A percentile compares a stretch with the other conserved stretches of the same genome.
phyloP scores from a whole-genome alignment of 2,329 filamentous ascomycete species.

The Coniella vitis region DNA sequence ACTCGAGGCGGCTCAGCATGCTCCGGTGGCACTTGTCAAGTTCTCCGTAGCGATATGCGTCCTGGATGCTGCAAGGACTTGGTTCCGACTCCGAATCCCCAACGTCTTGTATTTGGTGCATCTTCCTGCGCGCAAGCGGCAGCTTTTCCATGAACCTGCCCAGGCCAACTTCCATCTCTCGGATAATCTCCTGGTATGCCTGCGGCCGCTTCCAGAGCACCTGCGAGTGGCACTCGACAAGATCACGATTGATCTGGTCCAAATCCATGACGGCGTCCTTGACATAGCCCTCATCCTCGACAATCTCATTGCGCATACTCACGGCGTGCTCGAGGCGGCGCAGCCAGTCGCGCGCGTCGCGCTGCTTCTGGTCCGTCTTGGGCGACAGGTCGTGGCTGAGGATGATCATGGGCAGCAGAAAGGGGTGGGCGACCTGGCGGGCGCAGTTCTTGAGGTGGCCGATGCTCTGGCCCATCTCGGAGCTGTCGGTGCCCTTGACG shows the following conservation, averaged over 20 bases:
- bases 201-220: conserved; percentile 58
- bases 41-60: conserved; percentile 23
- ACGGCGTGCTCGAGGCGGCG: conserved; percentile 55
- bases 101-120: too few relatives aligned
- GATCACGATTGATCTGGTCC: conserved; percentile 53
- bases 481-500: conserved; percentile 53
- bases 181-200: conserved; percentile 49
- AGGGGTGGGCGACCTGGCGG: conserved; percentile 46
- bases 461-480: conserved; percentile 44
- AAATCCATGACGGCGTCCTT: conserved; percentile 46
- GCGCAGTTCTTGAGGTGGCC: conserved; percentile 43
- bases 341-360: conserved; percentile 56
- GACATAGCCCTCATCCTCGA: conserved; percentile 48
- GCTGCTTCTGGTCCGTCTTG: conserved; percentile 54
- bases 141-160: conserved; percentile 31
- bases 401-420: conserved; percentile 53
- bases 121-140: conserved; percentile 14
- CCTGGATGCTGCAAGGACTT: conserved; percentile 7
- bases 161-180: conserved; percentile 43
- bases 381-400: conserved; percentile 51
- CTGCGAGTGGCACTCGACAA: conserved; percentile 57
- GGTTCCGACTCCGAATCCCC: background rate
- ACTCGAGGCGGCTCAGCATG: conserved; percentile 49
- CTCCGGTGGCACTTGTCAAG: conserved; percentile 43
- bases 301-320: conserved; percentile 53